These are phyloP conservation scores for Cucurbita moschata DNA, from an alignment of 306 rosid species.

Conservation along the genomic window DNA sequence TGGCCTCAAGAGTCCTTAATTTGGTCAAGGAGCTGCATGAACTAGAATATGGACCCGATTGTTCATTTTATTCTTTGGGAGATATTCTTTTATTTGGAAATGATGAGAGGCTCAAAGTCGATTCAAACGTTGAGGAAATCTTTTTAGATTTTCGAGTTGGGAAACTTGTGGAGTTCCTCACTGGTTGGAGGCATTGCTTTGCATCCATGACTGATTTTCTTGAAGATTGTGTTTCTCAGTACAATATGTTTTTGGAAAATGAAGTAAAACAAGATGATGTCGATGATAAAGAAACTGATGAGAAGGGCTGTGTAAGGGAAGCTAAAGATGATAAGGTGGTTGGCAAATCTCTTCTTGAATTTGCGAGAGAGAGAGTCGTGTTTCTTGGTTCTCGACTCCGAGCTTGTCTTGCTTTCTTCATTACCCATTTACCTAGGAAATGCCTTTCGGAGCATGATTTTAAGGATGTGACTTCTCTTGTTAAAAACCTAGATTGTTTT, in stretches of 20 bases:
- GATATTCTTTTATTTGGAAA: slow-evolving; percentile 56
- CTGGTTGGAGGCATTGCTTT: slow-evolving; percentile 49
- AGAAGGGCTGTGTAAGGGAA: background rate
- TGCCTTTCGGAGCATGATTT: slow-evolving; percentile 23
- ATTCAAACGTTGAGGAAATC: slow-evolving; percentile 32
- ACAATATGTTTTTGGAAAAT: slow-evolving; percentile 38
- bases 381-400: slow-evolving; percentile 15
- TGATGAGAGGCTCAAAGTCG: slow-evolving; percentile 47
- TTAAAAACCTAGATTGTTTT: slow-evolving; percentile 21
- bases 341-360: slow-evolving; percentile 39
- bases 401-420: slow-evolving; percentile 22
- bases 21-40: slow-evolving; percentile 25
- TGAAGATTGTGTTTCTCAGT: slow-evolving; percentile 45
- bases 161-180: slow-evolving; percentile 17
- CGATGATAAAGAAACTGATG: background rate
- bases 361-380: slow-evolving; percentile 30
- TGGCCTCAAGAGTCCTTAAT: slow-evolving; percentile 38
- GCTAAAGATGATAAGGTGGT: slow-evolving; percentile 9
- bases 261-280: slow-evolving; percentile 10
- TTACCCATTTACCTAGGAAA: slow-evolving; percentile 39
- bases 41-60: slow-evolving; percentile 6
- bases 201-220: slow-evolving; percentile 40
- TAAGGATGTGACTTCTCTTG: slow-evolving; percentile 17
- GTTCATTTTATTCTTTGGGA: slow-evolving; percentile 29
- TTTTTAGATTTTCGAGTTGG: slow-evolving; percentile 47